These are phyloP conservation scores for Chamaenerion angustifolium DNA, from an alignment of 345 rosid genomes.

Conservation along the genomic window DNA sequence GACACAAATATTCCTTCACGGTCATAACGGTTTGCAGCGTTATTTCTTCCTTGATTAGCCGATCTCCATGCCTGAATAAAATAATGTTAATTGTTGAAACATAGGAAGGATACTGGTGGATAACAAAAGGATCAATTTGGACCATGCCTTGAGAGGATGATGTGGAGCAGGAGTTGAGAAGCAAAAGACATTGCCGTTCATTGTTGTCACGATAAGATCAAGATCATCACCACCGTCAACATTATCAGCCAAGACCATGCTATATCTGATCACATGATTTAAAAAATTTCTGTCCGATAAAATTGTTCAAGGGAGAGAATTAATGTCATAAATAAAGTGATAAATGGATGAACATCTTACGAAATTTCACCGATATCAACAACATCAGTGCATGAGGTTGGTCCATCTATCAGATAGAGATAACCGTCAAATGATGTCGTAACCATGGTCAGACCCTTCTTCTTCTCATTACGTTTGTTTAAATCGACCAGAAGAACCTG, in stretches of 20 bases:
- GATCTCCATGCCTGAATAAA: slow-evolving; percentile 84
- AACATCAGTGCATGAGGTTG: slow-evolving; percentile 90
- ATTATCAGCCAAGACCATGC: slow-evolving; percentile 96
- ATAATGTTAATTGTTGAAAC: slow-evolving; percentile 4
- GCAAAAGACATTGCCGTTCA: slow-evolving; percentile 98
- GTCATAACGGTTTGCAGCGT: slow-evolving; percentile 46
- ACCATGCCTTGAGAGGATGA: slow-evolving; percentile 83
- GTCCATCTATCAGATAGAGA: slow-evolving; percentile 92
- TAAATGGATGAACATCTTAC: slow-evolving; percentile 30
- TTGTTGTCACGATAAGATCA: slow-evolving; percentile 90
- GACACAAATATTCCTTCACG: slow-evolving; percentile 78
- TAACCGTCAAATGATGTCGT: slow-evolving; percentile 97
- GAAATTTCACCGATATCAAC: slow-evolving; percentile 98
- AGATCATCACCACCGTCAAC: slow-evolving; percentile 99
- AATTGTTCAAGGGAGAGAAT: slow-evolving; percentile 3
- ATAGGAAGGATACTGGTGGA: not conserved
- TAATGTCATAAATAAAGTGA: slow-evolving; percentile 4
- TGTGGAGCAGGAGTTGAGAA: slow-evolving; percentile 93
- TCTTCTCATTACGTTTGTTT: slow-evolving; percentile 60
- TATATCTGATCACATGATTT: slow-evolving; percentile 43
- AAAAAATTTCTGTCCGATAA: slow-evolving; percentile 6
- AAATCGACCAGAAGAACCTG: slow-evolving; percentile 93
- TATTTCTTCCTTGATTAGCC: slow-evolving; percentile 84
- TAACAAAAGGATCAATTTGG: too few species aligned
- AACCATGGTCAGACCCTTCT: slow-evolving; percentile 80